Conservation (phyloP, 768 basidiomycete genomes). For the Pleurotus cornucopiae region DNA sequence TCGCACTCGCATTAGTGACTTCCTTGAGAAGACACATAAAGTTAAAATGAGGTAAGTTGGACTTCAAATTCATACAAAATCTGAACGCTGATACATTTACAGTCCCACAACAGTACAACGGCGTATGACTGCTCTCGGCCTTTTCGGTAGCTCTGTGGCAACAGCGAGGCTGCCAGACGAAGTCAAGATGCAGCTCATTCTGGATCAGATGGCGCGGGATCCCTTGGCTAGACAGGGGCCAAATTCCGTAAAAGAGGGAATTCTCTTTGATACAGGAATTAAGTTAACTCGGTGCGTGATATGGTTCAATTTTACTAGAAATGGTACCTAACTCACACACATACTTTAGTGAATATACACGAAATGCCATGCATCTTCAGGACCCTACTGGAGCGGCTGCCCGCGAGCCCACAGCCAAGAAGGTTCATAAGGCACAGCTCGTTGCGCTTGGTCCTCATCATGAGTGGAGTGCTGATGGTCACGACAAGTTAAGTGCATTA, state of each 20-base stretch:
- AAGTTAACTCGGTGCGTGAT: conserved; percentile 24
- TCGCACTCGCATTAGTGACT: conserved; percentile 22
- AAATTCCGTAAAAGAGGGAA: conserved; percentile 21
- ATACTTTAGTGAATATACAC: conserved; percentile 12
- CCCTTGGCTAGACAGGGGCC: conserved; percentile 23
- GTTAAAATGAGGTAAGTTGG: conserved; percentile 24
- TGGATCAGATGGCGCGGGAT: conserved; percentile 31
- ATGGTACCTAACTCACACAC: neutral
- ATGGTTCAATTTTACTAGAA: neutral
- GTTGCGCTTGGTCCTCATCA: conserved; percentile 22
- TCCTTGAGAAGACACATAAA: conserved; percentile 22
- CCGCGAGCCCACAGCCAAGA: conserved; percentile 22
- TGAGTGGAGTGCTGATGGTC: conserved; percentile 29
- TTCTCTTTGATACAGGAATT: conserved; percentile 25
- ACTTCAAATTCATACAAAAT: neutral
- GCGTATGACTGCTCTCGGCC: conserved; percentile 21
- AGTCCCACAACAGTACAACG: conserved; percentile 26
- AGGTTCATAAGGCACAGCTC: conserved; percentile 13
- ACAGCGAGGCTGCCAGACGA: conserved; percentile 22
- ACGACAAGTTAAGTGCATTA: conserved; percentile 26
- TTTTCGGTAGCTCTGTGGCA: conserved; percentile 24
- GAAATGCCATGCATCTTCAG: conserved; percentile 16
- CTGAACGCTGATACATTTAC: neutral
- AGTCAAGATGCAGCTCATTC: conserved; percentile 26
- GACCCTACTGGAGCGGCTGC: conserved; percentile 19